Percentiles rank a stretch among this genome's conserved stretches.
Evolutionary conservation across 1,139 yeast genomes (phyloP).

Genomic region (Geotrichum macrosporum): DNA sequence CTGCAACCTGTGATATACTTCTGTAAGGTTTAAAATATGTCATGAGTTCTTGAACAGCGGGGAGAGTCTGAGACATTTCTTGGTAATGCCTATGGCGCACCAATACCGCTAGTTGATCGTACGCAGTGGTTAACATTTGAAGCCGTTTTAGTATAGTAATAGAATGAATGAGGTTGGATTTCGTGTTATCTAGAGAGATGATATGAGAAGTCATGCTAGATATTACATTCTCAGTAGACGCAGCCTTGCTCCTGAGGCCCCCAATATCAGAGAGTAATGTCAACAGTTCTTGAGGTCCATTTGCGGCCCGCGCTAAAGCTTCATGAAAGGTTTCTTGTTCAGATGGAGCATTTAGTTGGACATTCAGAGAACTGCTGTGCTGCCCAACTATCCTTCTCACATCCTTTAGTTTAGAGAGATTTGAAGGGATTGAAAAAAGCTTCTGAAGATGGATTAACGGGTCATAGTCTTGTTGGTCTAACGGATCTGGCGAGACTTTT

Average conservation of each 20-base stretch:
- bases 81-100: constrained; percentile 52
- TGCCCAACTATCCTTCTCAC: constrained; percentile 33
- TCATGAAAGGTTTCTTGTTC: neutral
- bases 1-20: constrained; percentile 76
- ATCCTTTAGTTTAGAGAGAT: constrained; percentile 25
- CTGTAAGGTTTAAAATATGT: constrained; percentile 76
- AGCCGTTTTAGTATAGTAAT: constrained; percentile 84
- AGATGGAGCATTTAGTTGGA: neutral
- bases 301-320: constrained; percentile 5
- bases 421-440: constrained; percentile 31
- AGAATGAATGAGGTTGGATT: constrained; percentile 72
- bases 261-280: constrained; percentile 40
- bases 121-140: constrained; percentile 80
- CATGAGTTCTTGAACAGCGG: constrained; percentile 75
- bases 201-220: constrained; percentile 70
- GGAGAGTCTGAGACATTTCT: constrained; percentile 62
- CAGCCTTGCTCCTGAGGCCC: constrained; percentile 49
- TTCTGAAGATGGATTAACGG: constrained; percentile 42
- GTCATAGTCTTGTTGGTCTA: constrained; percentile 34
- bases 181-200: constrained; percentile 71
- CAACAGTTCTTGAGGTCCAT: constrained; percentile 31
- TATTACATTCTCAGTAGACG: constrained; percentile 59
- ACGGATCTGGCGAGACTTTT: constrained; percentile 9
- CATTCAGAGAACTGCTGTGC: constrained; percentile 45
- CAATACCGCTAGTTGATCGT: constrained; percentile 55